Evolutionary conservation across 2,329 filamentous ascomycete genomes (phyloP).

Genomic region (Phialemonium atrogriseum): DNA sequence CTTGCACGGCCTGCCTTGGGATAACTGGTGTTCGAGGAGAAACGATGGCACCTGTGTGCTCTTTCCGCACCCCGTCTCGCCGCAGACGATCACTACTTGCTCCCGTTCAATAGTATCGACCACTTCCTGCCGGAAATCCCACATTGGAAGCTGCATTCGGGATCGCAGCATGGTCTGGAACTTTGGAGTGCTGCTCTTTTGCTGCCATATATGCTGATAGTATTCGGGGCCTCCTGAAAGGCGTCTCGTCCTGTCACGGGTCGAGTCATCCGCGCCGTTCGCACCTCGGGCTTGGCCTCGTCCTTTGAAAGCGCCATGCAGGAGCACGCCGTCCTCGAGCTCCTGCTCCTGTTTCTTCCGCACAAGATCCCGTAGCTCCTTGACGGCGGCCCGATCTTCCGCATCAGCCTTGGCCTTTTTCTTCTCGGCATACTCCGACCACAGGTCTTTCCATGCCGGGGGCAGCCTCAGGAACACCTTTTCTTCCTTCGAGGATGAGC

Average conservation of each 20-base stretch:
- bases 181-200: conserved; percentile 46
- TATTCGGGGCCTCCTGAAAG: conserved; percentile 33
- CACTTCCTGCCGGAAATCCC: conserved; percentile 71
- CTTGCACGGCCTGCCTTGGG: conserved; percentile 73
- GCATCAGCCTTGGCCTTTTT: conserved; percentile 65
- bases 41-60: conserved; percentile 96
- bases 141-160: conserved; percentile 82
- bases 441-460: conserved; percentile 74
- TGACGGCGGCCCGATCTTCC: conserved; percentile 60
- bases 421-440: conserved; percentile 65
- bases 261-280: conserved; percentile 41
- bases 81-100: conserved; percentile 87
- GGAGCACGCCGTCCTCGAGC: conserved; percentile 64
- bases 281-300: conserved; percentile 38
- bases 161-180: conserved; percentile 74
- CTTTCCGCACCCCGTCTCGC: conserved; percentile 95
- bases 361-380: conserved; percentile 61
- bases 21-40: conserved; percentile 80
- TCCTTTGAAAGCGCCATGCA: conserved; percentile 68
- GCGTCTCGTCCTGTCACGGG: conserved; percentile 33
- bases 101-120: conserved; percentile 68
- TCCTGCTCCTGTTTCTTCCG: conserved; percentile 61
- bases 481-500: conserved; percentile 71
- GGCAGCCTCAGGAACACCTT: conserved; percentile 76
- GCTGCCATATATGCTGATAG: conserved; percentile 50